phyloP scores from a whole-genome alignment of 345 rosid genomes.

The Euphorbia lathyris region DNA sequence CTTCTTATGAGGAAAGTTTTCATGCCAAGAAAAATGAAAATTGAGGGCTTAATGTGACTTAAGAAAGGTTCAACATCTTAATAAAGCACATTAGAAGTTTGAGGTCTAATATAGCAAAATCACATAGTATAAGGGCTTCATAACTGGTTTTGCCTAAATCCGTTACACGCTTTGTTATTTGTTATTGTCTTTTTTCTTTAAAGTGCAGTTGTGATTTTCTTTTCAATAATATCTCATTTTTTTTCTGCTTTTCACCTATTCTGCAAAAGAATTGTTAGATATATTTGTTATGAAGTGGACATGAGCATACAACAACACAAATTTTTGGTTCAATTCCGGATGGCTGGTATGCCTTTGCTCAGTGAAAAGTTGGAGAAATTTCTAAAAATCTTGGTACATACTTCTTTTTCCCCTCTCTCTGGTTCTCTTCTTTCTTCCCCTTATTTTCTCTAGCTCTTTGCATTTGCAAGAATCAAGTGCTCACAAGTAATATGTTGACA shows the following conservation, averaged over 20 bases:
- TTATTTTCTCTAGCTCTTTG: constrained; percentile 10
- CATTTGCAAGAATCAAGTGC: constrained; percentile 8
- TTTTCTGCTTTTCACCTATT: constrained; percentile 12
- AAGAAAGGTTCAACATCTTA: neutral
- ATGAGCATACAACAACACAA: constrained; percentile 37
- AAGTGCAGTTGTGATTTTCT: neutral
- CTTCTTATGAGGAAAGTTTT: neutral
- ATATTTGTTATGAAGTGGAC: constrained; percentile 58
- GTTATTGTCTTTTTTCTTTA: no score
- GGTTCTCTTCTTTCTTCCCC: constrained; percentile 2
- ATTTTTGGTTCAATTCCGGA: constrained; percentile 60
- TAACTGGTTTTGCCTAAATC: neutral
- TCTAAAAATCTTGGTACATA: constrained; percentile 60
- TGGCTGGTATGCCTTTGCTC: constrained; percentile 74
- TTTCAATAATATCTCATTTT: neutral
- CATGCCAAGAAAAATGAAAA: neutral
- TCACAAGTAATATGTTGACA: constrained; percentile 36
- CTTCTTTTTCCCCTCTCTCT: neutral
- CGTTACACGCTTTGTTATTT: no score
- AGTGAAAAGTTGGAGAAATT: constrained; percentile 74
- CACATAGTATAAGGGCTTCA: neutral
- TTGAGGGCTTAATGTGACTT: no score
- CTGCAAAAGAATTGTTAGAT: constrained; percentile 47
- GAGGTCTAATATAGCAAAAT: neutral
- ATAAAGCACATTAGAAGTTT: neutral